Conservation (phyloP, 2,329 filamentous ascomycete species). For the Penicillium sp. region DNA sequence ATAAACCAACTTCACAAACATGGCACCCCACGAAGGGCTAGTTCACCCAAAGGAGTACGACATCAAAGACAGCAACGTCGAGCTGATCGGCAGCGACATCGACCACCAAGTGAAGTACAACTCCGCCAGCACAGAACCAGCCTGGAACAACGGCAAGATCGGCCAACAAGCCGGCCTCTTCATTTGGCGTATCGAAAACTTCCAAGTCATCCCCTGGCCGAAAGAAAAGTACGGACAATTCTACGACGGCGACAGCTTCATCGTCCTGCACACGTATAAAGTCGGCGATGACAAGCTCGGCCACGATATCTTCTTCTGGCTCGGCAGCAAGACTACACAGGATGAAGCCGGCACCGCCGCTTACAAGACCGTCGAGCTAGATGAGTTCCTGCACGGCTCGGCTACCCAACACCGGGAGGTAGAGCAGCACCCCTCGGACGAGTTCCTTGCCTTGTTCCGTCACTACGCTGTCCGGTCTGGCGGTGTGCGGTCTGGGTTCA, state of each 20-base stretch:
- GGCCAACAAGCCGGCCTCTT: slow-evolving; percentile 56
- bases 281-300: slow-evolving; percentile 52
- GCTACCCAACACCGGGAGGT: slow-evolving; percentile 66
- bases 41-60: slow-evolving; percentile 65
- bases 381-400: slow-evolving; percentile 62
- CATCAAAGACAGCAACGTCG: slow-evolving; percentile 67
- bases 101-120: slow-evolving; percentile 68
- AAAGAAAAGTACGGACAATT: slow-evolving; percentile 59
- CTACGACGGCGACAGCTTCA: slow-evolving; percentile 67
- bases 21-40: slow-evolving; percentile 62
- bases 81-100: slow-evolving; percentile 62
- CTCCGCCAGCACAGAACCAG: slow-evolving; percentile 63
- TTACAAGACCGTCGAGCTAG: slow-evolving; percentile 69
- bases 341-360: slow-evolving; percentile 68
- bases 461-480: slow-evolving; percentile 60
- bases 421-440: slow-evolving; percentile 58
- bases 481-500: slow-evolving; percentile 63
- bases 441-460: slow-evolving; percentile 62
- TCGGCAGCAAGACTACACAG: slow-evolving; percentile 63
- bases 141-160: slow-evolving; percentile 62
- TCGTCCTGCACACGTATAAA: slow-evolving; percentile 61
- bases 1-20: slow-evolving; percentile 32
- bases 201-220: slow-evolving; percentile 63
- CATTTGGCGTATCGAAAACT: slow-evolving; percentile 68
- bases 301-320: slow-evolving; percentile 71